Evolutionary conservation across 2,329 filamentous ascomycete genomes (phyloP), one percentile per base, ranked within the genome.

Genomic region (Gaeumannomyces sp.): DNA sequence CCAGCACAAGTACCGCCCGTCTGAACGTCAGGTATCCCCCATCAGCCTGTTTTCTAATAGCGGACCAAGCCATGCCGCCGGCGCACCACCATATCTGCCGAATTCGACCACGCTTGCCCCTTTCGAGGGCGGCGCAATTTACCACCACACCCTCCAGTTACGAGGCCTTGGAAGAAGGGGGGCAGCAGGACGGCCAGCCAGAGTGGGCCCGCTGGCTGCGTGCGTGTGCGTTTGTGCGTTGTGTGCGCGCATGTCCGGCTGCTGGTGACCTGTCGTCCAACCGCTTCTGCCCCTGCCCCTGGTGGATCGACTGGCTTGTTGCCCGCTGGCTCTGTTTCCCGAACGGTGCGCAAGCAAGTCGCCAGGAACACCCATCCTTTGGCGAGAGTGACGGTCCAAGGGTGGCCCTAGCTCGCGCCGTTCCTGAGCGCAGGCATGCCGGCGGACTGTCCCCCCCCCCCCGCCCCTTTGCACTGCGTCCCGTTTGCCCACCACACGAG

Each of bases 1-100:
- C 11, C 14, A 25, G 31, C 57, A 59, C 35, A 61, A 59, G 62
- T 53, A 53, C 45, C 45, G 22, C 45, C 10, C 8, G 45, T 11
- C 45, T 4, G 22, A n/a, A 19, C 6, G 45, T 4, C 45, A 53
- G 22, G 45, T 53, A 53, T 22, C 45, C 2, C 22, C 45, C 19
- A 53, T n/a, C 45, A 53, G 45, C 45, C 45, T 53, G 45, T 45
- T 61, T 60, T 66, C 62, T 64, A 65, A 58, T 50, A 27, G 63
- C 63, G 63, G 61, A 61, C 64, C 58, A 63, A 64, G 63, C 65
- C 65, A 63, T 63, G 64, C 65, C 65, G 65, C 62, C 65, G 33
- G 63, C 28, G 59, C 65, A 63, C 65, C 65, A 63, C 63, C 61
- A 61, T 10, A n/a, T 65, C 63, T 65, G 59, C 59, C 33, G 28